A percentile compares a stretch with the other conserved stretches of the same genome.
These are phyloP conservation scores for Parmelia sp. DNA, from an alignment of 495 filamentous ascomycete genomes.

Conservation along the genomic window DNA sequence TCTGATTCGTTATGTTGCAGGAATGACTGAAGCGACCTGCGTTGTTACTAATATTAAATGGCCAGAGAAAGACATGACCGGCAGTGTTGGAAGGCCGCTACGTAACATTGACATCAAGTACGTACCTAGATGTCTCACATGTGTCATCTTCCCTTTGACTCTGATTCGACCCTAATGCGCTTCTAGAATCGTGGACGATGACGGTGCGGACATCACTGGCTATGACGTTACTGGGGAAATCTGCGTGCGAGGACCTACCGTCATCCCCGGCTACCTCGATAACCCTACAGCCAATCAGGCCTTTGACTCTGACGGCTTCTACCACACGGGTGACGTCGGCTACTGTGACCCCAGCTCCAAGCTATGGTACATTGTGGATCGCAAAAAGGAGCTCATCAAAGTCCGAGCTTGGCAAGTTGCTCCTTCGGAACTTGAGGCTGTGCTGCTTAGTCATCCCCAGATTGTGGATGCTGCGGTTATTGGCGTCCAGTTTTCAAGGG, in stretches of 20 bases:
- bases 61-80: slow-evolving; percentile 35
- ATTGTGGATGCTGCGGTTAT: slow-evolving; percentile 74
- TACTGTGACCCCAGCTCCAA: slow-evolving; percentile 48
- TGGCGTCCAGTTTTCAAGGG: slow-evolving; percentile 46
- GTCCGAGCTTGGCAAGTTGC: slow-evolving; percentile 81
- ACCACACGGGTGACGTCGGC: slow-evolving; percentile 68
- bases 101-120: slow-evolving; percentile 38
- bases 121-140: no score
- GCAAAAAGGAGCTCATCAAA: slow-evolving; percentile 76
- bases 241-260: slow-evolving; percentile 41
- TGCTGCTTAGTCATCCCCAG: slow-evolving; percentile 62
- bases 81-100: slow-evolving; percentile 36
- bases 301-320: slow-evolving; percentile 51
- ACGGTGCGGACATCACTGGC: slow-evolving; percentile 44
- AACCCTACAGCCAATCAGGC: slow-evolving; percentile 24
- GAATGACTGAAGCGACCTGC: slow-evolving; percentile 45
- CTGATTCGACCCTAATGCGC: not conserved
- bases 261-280: slow-evolving; percentile 34
- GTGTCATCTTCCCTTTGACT: no score
- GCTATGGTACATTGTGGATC: slow-evolving; percentile 65
- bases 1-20: not conserved
- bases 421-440: slow-evolving; percentile 73
- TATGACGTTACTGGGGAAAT: slow-evolving; percentile 48
- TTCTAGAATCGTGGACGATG: slow-evolving; percentile 42
- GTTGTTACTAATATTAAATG: slow-evolving; percentile 42